These are phyloP conservation scores for Trametes cingulata DNA, from an alignment of 768 basidiomycete species.

Conservation along the genomic window DNA sequence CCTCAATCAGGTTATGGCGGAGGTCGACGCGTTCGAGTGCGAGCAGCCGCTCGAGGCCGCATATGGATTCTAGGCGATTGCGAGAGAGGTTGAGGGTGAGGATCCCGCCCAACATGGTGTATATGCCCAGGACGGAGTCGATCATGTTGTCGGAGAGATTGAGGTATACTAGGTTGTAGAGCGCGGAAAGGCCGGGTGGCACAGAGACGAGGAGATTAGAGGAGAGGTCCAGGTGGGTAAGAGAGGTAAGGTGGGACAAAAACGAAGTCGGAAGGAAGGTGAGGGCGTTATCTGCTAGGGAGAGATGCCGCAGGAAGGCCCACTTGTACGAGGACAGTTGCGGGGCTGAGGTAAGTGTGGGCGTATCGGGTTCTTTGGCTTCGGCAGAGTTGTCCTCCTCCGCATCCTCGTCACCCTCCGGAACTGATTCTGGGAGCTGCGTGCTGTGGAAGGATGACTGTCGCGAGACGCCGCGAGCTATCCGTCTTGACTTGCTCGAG, in stretches of 20 bases:
- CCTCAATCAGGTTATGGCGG: slow-evolving; percentile 75
- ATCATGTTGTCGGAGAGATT: slow-evolving; percentile 98
- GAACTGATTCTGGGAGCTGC: slow-evolving; percentile 56
- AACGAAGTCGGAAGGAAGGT: slow-evolving; percentile 75
- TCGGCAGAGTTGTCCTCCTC: slow-evolving; percentile 23
- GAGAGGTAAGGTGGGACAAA: slow-evolving; percentile 64
- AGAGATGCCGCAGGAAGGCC: slow-evolving; percentile 75
- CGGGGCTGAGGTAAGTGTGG: slow-evolving; percentile 34
- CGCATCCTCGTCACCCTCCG: slow-evolving; percentile 47
- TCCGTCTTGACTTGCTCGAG: slow-evolving; percentile 46
- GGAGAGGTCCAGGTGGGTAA: slow-evolving; percentile 86
- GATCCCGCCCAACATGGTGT: slow-evolving; percentile 76
- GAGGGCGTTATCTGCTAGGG: slow-evolving; percentile 75
- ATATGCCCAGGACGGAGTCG: slow-evolving; percentile 89
- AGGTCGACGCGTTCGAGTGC: slow-evolving; percentile 87
- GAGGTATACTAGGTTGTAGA: slow-evolving; percentile 84
- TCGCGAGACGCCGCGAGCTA: slow-evolving; percentile 32
- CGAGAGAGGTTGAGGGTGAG: slow-evolving; percentile 75
- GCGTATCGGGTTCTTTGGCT: slow-evolving; percentile 23
- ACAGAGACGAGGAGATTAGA: slow-evolving; percentile 89
- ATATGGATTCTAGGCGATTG: slow-evolving; percentile 93
- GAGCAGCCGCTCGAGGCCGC: slow-evolving; percentile 87
- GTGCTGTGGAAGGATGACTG: slow-evolving; percentile 52
- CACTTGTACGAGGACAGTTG: slow-evolving; percentile 64
- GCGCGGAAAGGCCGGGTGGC: slow-evolving; percentile 70